Percentiles rank a stretch among this genome's conserved stretches.
phyloP scores from a whole-genome alignment of 257 asterid genomes.

The Perilla frutescens region DNA sequence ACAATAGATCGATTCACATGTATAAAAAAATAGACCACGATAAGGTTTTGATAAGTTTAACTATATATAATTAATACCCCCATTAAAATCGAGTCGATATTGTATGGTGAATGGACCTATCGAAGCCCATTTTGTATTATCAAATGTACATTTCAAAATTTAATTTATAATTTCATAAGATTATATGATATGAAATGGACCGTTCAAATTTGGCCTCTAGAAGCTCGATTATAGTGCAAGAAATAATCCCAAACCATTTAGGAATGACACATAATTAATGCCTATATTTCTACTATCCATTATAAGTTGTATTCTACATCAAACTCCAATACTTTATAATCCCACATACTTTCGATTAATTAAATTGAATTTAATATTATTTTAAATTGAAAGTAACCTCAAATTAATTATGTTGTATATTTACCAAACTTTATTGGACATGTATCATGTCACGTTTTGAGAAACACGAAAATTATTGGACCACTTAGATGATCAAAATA shows the following conservation, averaged over 20 bases:
- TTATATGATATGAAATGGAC: neutral
- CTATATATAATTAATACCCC: too few relatives aligned
- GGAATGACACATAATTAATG: neutral
- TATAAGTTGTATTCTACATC: neutral
- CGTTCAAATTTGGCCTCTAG: constrained; percentile 17
- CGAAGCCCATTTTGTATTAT: too few relatives aligned
- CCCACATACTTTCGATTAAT: neutral
- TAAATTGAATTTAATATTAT: neutral
- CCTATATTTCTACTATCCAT: neutral
- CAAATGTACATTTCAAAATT: too few relatives aligned
- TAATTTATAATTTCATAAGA: too few relatives aligned
- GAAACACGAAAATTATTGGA: constrained; percentile 31
- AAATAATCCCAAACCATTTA: neutral
- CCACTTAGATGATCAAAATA: constrained; percentile 33
- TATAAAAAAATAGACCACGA: too few relatives aligned
- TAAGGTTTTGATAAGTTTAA: too few relatives aligned
- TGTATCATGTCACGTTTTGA: constrained; percentile 34
- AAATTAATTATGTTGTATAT: constrained; percentile 29
- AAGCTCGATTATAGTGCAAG: neutral
- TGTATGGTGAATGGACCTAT: too few relatives aligned
- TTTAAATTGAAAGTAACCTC: neutral
- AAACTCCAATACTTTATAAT: constrained; percentile 1
- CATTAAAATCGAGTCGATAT: too few relatives aligned
- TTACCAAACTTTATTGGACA: constrained; percentile 35
- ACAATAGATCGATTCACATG: too few relatives aligned